These are phyloP conservation scores for Fusarium sp. DNA, from an alignment of 2,329 filamentous ascomycete species.

Conservation along the genomic window DNA sequence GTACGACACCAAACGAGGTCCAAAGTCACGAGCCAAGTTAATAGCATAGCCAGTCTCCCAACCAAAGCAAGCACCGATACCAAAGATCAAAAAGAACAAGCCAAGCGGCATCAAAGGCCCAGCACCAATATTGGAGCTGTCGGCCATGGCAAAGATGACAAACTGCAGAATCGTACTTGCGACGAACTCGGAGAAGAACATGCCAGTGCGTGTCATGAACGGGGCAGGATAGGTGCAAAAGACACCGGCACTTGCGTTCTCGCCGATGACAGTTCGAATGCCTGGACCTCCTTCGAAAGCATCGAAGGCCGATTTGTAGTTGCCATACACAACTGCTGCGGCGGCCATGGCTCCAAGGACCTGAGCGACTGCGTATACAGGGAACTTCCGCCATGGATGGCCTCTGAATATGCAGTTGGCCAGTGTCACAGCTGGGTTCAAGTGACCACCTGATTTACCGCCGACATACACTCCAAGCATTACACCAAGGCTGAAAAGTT, in stretches of 20 bases:
- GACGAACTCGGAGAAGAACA: conserved; percentile 82
- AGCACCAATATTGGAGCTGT: conserved; percentile 69
- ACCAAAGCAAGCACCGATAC: conserved; percentile 80
- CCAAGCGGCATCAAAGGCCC: conserved; percentile 70
- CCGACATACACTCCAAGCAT: conserved; percentile 79
- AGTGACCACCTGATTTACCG: conserved; percentile 76
- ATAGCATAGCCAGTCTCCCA: conserved; percentile 85
- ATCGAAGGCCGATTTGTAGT: conserved; percentile 77
- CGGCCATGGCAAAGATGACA: conserved; percentile 78
- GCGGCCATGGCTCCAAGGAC: conserved; percentile 77
- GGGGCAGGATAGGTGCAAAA: conserved; percentile 80
- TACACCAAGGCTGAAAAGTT: conserved; percentile 68
- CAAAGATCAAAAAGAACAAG: conserved; percentile 81
- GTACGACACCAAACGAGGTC: conserved; percentile 76
- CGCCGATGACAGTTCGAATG: conserved; percentile 72
- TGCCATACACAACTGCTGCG: conserved; percentile 72
- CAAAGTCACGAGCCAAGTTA: conserved; percentile 81
- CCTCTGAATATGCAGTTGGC: conserved; percentile 78
- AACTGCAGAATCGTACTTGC: conserved; percentile 79
- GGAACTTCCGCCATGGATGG: conserved; percentile 79
- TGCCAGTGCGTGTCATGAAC: conserved; percentile 76
- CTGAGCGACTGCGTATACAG: conserved; percentile 77
- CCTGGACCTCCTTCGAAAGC: conserved; percentile 72
- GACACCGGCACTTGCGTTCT: conserved; percentile 76
- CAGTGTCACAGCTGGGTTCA: conserved; percentile 81